A percentile compares a stretch with the other conserved stretches of the same genome.
phyloP scores from a whole-genome alignment of 192 early-diverging fungal genomes.

The Lunasporangiospora selenospora region DNA sequence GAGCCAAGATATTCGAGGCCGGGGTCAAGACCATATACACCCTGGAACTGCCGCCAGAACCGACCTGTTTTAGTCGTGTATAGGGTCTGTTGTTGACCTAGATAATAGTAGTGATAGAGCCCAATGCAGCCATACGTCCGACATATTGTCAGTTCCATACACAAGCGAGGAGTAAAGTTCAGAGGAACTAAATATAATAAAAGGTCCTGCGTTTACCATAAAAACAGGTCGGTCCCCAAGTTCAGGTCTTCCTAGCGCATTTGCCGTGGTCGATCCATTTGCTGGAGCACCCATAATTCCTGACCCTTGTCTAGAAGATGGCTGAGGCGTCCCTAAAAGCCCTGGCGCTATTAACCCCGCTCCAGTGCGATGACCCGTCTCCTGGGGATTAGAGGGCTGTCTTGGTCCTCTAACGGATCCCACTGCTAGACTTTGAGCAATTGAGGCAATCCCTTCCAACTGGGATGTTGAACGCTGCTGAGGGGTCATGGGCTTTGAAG shows the following conservation, averaged over 20 bases:
- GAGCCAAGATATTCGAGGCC: constrained; percentile 71
- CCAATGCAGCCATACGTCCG: no score
- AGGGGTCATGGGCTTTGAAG: no score
- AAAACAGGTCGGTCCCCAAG: constrained; percentile 19
- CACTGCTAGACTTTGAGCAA: constrained; percentile 28
- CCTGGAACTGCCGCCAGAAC: constrained; percentile 87
- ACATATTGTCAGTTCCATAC: no score
- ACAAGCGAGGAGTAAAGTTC: not conserved
- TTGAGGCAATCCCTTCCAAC: constrained; percentile 37
- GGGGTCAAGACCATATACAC: constrained; percentile 86
- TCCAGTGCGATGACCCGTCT: no score
- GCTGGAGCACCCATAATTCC: not conserved
- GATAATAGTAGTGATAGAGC: no score
- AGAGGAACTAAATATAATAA: not conserved
- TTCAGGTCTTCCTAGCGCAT: no score
- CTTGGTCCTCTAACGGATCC: constrained; percentile 17
- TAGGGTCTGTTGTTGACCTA: constrained; percentile 36
- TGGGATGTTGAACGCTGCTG: no score
- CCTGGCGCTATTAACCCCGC: not conserved
- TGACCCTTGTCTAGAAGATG: not conserved
- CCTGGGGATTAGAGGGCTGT: no score
- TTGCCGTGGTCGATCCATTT: no score
- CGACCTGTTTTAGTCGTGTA: constrained; percentile 55
- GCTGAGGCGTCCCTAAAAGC: not conserved
- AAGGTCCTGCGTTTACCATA: constrained; percentile 6